Conservation (phyloP, 768 basidiomycete genomes). For the Tricholoma sp. region DNA sequence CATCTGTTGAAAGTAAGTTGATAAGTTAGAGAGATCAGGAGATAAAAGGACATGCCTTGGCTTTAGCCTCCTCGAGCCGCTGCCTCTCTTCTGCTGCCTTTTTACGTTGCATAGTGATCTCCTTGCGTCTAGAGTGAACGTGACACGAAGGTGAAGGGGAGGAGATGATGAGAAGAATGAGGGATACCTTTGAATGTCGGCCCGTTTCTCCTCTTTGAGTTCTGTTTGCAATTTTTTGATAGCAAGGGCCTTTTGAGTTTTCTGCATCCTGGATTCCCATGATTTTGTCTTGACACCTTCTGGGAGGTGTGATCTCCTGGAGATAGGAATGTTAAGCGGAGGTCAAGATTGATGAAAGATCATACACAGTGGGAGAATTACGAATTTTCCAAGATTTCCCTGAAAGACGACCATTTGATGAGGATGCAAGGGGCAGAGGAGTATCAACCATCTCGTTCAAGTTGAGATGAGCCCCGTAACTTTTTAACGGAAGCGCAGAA, state of each 20-base stretch:
- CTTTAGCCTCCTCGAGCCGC: conserved; percentile 61
- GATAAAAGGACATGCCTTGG: conserved; percentile 39
- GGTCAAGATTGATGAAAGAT: neutral
- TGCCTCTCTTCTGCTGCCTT: conserved; percentile 69
- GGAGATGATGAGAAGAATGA: neutral
- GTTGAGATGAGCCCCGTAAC: neutral
- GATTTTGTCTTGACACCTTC: conserved; percentile 58
- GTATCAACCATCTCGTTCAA: neutral
- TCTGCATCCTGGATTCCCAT: conserved; percentile 68
- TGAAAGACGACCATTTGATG: conserved; percentile 61
- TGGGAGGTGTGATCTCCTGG: conserved; percentile 61
- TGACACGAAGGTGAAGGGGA: neutral
- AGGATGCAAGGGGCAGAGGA: conserved; percentile 39
- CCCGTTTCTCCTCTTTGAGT: conserved; percentile 71
- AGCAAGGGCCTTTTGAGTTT: conserved; percentile 58
- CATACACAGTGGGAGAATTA: conserved; percentile 50
- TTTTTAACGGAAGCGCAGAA: neutral
- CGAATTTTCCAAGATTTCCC: conserved; percentile 63
- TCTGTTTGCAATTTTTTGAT: conserved; percentile 71
- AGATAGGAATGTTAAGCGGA: conserved; percentile 9
- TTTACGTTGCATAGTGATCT: conserved; percentile 67
- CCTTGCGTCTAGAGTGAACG: conserved; percentile 45
- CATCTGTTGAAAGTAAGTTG: conserved; percentile 45
- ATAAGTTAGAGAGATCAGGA: neutral
- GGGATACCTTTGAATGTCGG: conserved; percentile 55